Evolutionary conservation across 495 filamentous ascomycete genomes (phyloP).

Genomic region (Xylaria castorea): DNA sequence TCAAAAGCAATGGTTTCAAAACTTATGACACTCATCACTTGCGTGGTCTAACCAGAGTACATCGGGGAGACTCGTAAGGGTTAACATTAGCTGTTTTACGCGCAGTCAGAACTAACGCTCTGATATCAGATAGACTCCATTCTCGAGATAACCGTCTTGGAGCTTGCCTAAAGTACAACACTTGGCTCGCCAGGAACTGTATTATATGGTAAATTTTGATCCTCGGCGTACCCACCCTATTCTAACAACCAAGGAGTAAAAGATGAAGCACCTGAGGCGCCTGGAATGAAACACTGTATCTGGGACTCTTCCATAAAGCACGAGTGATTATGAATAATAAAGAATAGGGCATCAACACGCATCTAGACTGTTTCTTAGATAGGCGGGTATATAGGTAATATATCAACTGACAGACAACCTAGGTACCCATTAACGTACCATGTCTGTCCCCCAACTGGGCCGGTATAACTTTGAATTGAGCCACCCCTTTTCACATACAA

Average conservation of each 20-base stretch:
- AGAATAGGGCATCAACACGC: not conserved
- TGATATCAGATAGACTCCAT: not conserved
- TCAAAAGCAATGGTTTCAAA: not conserved
- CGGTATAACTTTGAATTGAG: no score
- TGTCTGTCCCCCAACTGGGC: no score
- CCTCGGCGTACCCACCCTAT: not conserved
- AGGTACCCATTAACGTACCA: no score
- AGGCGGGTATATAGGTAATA: not conserved
- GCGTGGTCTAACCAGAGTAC: not conserved
- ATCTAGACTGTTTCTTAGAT: not conserved
- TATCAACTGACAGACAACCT: not conserved
- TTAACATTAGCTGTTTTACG: not conserved
- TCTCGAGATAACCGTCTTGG: not conserved
- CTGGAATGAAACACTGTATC: not conserved
- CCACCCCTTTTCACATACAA: no score
- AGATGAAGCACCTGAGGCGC: not conserved
- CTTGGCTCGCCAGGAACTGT: not conserved
- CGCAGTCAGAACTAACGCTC: not conserved
- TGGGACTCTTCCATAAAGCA: not conserved
- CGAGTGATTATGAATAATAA: not conserved
- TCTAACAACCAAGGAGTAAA: not conserved
- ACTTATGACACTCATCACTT: not conserved
- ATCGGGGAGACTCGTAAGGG: not conserved
- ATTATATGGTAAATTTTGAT: not conserved
- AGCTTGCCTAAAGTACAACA: not conserved